Evolutionary conservation across 73 alveolate species (phyloP), one percentile per base, ranked within the genome.

Genomic region (Symbiodinium natans): DNA sequence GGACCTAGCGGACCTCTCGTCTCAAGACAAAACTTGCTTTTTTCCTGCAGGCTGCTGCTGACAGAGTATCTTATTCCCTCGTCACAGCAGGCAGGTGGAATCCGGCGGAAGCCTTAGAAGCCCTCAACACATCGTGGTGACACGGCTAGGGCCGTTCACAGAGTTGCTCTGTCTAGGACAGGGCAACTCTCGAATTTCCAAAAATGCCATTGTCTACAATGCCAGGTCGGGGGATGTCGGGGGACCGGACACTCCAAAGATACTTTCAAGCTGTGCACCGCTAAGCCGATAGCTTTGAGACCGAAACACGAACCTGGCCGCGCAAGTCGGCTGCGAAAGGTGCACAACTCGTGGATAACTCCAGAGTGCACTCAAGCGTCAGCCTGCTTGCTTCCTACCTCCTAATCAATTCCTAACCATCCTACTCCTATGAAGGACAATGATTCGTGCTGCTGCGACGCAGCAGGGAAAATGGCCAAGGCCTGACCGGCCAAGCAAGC

Each of bases 401-500:
- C 40, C 80, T 46, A 13, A 6, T 46, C 33, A 63, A n/a, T 9
- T 36, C 13, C 40, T 63, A 23, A n/a, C 9, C 71, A 46, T 46
- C 59, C 71, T 52, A 52, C 15, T 52, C 71, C 27, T 52, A 52
- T 52, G 71, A 15, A 21, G 17, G n/a, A 29, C 71, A 52, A 23
- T 52, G 71, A 52, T 21, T n/a, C n/a, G n/a, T n/a, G 80, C 80
- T 63, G 31, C 80, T 63, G 80, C 80, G 71, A 52, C 9, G 80
- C 80, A 63, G 80, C 80, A 29, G 80, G 80, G 80, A 63, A 63
- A 63, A 63, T 63, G 80, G 80, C 9, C 80, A 36, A 23, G 80
- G 80, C 80, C 80, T 63, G 36, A 63, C 27, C 40, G 80, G 80
- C 80, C 80, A 63, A 63, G 80, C 80, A 27, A 63, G 80, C 80